Evolutionary conservation across 257 asterid species (phyloP), one percentile per base, ranked within the genome.

Genomic region (Solanum chilense): DNA sequence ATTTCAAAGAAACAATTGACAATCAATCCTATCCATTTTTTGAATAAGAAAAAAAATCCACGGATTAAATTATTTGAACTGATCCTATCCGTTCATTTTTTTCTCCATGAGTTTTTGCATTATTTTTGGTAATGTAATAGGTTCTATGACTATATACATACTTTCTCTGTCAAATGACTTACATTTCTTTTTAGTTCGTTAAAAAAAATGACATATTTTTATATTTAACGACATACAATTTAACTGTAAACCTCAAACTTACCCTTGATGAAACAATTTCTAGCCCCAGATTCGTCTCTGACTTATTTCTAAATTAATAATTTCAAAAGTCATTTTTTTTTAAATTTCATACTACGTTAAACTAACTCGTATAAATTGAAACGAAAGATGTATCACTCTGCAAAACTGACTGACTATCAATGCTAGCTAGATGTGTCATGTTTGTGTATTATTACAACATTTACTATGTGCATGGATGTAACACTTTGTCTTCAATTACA

Each of bases 401-500:
- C 83, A 41, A 42, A 42, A 13, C 60, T 71, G 78, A 71, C 27
- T 2, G 25, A 70, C 77, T 2, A 15, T 16, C 13, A 33, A 70
- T 31, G 44, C 44, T 70, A 31, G 44, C 70, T 62, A 62, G 70
- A 70, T 70, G n/a, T 68, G 23, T 68, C 75, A 7, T 70, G 42
- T 70, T 21, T 70, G 44, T 68, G 39, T 68, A 21, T 58, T 27
- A 68, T 27, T 64, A 25, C 73, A 64, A 64, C 35, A 64, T 64
- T 25, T 25, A 64, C 35, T 25, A 35, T 37, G 42, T 81, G 85
- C 85, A 81, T 49, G 85, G 85, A 81, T 81, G 66, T 49, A 81
- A 81, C 85, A 31, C 45, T 81, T 81, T 49, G 29, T 81, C 85
- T 81, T 81, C 85, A 20, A 27, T 49, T 81, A 81, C 85, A 81